phyloP scores from a whole-genome alignment of 2,329 filamentous ascomycete species.

The Trichophyton schoenleinii region DNA sequence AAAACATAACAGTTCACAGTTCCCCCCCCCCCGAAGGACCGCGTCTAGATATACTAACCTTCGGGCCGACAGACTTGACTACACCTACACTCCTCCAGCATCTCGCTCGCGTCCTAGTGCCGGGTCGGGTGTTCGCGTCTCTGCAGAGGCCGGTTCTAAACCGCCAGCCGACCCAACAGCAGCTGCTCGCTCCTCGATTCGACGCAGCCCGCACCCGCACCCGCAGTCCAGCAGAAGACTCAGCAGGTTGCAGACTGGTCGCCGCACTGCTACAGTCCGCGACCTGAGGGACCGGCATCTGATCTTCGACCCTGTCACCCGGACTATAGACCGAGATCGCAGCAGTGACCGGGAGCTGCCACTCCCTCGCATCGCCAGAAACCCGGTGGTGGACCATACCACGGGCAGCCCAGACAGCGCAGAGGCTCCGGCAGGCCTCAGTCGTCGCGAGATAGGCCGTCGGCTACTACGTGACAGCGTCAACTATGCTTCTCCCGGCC shows the following conservation, averaged over 20 bases:
- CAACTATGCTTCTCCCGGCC: constrained; percentile 23
- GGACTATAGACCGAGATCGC: not conserved
- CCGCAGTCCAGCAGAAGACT: not conserved
- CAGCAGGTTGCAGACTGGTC: not conserved
- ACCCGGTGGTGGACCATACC: not conserved
- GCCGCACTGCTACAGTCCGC: not conserved
- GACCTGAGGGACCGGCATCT: not conserved
- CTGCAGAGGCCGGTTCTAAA: constrained; percentile 23
- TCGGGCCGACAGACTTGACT: constrained; percentile 1
- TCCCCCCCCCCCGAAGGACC: not conserved
- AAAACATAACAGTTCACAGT: not conserved
- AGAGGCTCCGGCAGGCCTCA: constrained; percentile 15
- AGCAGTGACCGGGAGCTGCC: not conserved
- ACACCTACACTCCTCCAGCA: constrained; percentile 6
- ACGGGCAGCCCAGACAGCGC: not conserved
- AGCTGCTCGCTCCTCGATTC: constrained; percentile 44
- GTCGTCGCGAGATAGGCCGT: constrained; percentile 24
- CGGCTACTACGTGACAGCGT: constrained; percentile 24
- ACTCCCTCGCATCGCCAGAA: not conserved
- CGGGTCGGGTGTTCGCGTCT: constrained; percentile 27
- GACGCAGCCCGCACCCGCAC: constrained; percentile 17
- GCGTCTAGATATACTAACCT: not conserved
- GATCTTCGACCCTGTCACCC: not conserved
- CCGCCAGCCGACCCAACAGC: constrained; percentile 37
- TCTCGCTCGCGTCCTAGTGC: constrained; percentile 12